Evolutionary conservation across 306 rosid species (phyloP).

Genomic region (Vicia villosa): DNA sequence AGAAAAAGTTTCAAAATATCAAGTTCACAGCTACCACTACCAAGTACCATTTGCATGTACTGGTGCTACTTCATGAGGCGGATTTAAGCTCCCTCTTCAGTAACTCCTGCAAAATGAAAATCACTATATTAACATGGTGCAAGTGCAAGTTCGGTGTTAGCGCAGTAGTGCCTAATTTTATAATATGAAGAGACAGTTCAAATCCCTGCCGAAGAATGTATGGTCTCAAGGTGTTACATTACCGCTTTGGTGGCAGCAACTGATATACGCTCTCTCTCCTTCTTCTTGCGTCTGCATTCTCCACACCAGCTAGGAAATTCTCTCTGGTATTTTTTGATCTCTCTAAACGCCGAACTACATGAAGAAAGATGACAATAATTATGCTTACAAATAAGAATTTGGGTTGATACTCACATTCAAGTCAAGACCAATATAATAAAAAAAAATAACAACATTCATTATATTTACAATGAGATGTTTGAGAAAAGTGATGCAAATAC

Average conservation of each 20-base stretch:
- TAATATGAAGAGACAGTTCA: not conserved
- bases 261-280: constrained; percentile 59
- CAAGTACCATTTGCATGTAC: constrained; percentile 39
- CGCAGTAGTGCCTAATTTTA: not conserved
- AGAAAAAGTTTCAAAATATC: constrained; percentile 14
- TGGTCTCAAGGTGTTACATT: not conserved
- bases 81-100: constrained; percentile 56
- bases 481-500: constrained; percentile 45
- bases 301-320: constrained; percentile 86
- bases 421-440: constrained; percentile 1
- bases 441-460: constrained; percentile 5
- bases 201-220: not conserved
- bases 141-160: not conserved
- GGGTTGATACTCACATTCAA: not conserved
- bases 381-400: not conserved
- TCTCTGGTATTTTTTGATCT: constrained; percentile 72
- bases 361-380: not conserved
- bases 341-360: constrained; percentile 75
- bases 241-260: constrained; percentile 75
- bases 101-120: constrained; percentile 59
- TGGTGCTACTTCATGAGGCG: constrained; percentile 45
- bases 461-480: not conserved
- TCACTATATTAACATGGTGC: not conserved
- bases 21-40: constrained; percentile 27
- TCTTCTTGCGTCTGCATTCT: constrained; percentile 78